These are phyloP conservation scores for Infundibulicybe gibba DNA, from an alignment of 768 basidiomycete genomes.

Conservation along the genomic window DNA sequence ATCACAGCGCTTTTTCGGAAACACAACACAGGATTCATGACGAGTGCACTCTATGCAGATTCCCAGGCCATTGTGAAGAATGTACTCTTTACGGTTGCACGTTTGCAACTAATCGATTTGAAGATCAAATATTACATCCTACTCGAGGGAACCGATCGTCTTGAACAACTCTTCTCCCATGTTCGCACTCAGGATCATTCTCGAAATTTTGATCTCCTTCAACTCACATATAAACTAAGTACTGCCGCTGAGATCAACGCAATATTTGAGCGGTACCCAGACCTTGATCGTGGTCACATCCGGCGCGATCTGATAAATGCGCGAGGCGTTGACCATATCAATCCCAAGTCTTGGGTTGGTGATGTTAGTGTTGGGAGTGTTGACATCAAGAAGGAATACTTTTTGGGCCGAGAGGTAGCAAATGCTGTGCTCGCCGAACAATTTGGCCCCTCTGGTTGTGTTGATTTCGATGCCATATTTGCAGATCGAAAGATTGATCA, in stretches of 20 bases:
- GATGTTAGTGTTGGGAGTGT: neutral
- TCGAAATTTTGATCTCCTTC: neutral
- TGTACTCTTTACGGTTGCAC: neutral
- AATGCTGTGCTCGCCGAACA: no score
- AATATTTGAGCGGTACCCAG: neutral
- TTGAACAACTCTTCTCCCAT: neutral
- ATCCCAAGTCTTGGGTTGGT: constrained; percentile 2
- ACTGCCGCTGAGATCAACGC: no score
- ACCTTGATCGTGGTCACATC: neutral
- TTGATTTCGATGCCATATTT: no score
- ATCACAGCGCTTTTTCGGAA: neutral
- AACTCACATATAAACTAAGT: neutral
- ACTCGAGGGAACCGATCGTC: neutral
- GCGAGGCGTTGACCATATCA: neutral
- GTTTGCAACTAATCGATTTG: neutral
- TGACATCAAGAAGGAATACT: neutral
- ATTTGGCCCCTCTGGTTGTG: no score
- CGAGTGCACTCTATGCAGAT: neutral
- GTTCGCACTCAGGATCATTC: neutral
- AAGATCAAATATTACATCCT: neutral
- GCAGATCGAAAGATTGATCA: no score
- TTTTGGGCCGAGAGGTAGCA: no score
- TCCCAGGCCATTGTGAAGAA: neutral
- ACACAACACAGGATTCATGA: neutral
- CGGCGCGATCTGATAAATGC: neutral